Conservation (phyloP, 257 asterid species). For the Jacaranda mimosifolia region DNA sequence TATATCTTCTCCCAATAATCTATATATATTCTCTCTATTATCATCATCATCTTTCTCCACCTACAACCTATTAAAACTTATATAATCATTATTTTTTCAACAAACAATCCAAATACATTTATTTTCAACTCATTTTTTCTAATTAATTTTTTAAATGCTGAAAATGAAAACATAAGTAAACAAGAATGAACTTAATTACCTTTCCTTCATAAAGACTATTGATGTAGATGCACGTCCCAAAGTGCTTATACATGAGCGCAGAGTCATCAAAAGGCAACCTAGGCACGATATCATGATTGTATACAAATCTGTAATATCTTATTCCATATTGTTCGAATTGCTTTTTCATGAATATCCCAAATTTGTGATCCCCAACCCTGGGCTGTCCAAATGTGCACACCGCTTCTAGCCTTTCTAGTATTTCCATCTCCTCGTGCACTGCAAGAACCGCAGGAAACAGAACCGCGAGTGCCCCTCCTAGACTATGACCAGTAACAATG, state of each 20-base stretch:
- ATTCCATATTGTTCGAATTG: constrained; percentile 37
- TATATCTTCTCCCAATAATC: too few relatives aligned
- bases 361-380: constrained; percentile 62
- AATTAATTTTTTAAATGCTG: too few relatives aligned
- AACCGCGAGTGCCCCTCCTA: constrained; percentile 73
- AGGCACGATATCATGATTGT: constrained; percentile 65
- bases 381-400: constrained; percentile 83
- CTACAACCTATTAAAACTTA: too few relatives aligned
- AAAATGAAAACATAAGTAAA: background rate
- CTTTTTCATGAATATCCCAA: constrained; percentile 57
- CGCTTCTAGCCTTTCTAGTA: constrained; percentile 58
- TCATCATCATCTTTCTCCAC: too few relatives aligned
- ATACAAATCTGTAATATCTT: constrained; percentile 61
- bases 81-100: too few relatives aligned
- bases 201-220: constrained; percentile 57
- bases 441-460: constrained; percentile 65
- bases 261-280: constrained; percentile 59
- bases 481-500: constrained; percentile 71
- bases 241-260: constrained; percentile 61
- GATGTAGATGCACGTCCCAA: constrained; percentile 61
- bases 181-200: constrained; percentile 37
- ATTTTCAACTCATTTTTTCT: too few relatives aligned
- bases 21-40: too few relatives aligned
- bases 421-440: constrained; percentile 40
- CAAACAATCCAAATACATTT: too few relatives aligned